Evolutionary conservation across 2,329 filamentous ascomycete genomes (phyloP), one percentile per base, ranked within the genome.

Genomic region (Hyphodiscus sp.): DNA sequence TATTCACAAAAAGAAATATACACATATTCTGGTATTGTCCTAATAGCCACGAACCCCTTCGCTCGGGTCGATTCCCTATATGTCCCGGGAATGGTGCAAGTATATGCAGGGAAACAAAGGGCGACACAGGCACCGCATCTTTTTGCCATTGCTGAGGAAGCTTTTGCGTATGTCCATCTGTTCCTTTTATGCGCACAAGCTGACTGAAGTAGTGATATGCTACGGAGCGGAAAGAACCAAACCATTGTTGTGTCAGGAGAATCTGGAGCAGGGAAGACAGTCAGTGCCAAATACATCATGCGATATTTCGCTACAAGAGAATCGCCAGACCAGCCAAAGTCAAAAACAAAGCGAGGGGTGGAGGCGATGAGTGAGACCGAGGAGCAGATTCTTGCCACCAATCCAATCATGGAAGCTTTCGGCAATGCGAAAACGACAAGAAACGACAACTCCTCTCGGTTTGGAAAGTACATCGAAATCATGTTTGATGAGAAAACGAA

Each of bases 251-350:
- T 99, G n/a, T 99, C 94, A 38, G 94, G 94, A 70, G 94, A 99
- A 73, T 99, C 94, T 51, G 94, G 94, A 81, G 94, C 94, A 60
- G 94, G 94, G 68, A 99, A 99, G 77, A 99, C 94, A 5, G 94
- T 99, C 70, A 97, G 92, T 73, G 94, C 94, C 65, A 99, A 99
- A 76, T 97, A 99, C 74, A 97, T 99, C 70, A 99, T 99, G 94
- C 85, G 94, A 67, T 99, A 99, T 76, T 99, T 99, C 73, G 94
- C 94, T 58, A 99, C 94, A 44, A 85, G 94, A 81, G 94, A 96
- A 73, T 87, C 91, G 8, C 91, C 94, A 52, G 90, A 95, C 65
- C 89, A 91, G 69, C 86, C 90, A 16, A 86, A 87, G 47, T 86
- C 83, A 59, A 85, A 88, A 65, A 79, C 79, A 51, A 94, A 89